Evolutionary conservation across 768 basidiomycete species (phyloP).

Genomic region (Boletus vinaceobasis): DNA sequence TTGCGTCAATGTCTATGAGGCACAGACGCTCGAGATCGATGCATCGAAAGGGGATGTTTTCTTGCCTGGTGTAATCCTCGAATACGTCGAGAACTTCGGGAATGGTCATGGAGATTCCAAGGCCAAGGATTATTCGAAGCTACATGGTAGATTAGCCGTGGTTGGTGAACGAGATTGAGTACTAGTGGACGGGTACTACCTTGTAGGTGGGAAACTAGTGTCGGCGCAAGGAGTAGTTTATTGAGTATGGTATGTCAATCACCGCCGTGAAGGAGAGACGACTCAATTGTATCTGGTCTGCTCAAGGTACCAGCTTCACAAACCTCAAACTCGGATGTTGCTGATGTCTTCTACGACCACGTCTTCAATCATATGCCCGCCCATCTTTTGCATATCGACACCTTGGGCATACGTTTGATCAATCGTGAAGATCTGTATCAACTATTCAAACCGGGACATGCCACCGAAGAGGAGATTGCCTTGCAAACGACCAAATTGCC

Average conservation of each 20-base stretch:
- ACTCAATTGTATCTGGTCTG: neutral
- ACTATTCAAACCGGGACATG: conserved; percentile 9
- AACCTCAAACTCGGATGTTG: too few relatives aligned
- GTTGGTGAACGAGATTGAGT: neutral
- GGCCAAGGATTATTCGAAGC: too few relatives aligned
- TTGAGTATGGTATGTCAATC: conserved; percentile 1
- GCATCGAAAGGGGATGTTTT: conserved; percentile 14
- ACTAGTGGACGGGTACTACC: neutral
- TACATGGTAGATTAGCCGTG: neutral
- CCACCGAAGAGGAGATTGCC: conserved; percentile 7
- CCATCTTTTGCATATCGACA: too few relatives aligned
- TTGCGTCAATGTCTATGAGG: conserved; percentile 5
- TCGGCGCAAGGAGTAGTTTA: too few relatives aligned
- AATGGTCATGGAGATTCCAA: conserved; percentile 6
- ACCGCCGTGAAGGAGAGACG: neutral
- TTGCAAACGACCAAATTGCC: neutral
- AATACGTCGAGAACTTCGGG: conserved; percentile 17
- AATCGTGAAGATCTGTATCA: conserved; percentile 13
- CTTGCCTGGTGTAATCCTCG: conserved; percentile 3
- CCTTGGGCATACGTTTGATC: too few relatives aligned
- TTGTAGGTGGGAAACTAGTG: neutral
- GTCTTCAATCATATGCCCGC: too few relatives aligned
- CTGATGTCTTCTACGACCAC: too few relatives aligned
- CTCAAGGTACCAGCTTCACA: too few relatives aligned
- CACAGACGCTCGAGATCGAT: conserved; percentile 15